A percentile compares a stretch with the other conserved stretches of the same genome.
Conservation (phyloP, 441 rosid genomes). For the Hura crepitans region DNA sequence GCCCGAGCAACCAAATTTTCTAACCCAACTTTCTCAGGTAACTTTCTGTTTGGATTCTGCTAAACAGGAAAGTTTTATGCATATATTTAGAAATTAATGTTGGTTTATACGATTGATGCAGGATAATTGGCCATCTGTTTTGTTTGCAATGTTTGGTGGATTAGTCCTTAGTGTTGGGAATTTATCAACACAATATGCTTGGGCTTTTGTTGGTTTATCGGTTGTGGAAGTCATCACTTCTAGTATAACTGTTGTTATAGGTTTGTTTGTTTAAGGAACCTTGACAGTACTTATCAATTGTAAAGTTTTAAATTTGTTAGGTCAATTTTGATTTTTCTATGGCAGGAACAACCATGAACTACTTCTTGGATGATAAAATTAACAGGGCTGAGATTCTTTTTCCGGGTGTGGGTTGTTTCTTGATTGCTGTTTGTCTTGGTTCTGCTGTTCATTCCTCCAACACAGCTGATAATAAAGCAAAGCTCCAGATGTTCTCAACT, state of each 20-base stretch:
- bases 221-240: conserved; percentile 64
- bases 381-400: too few relatives aligned
- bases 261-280: conserved; percentile 24
- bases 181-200: conserved; percentile 79
- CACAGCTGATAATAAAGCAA: too few relatives aligned
- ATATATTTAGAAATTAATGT: not conserved
- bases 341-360: too few relatives aligned
- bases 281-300: too few relatives aligned
- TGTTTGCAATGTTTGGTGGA: conserved; percentile 85
- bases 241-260: conserved; percentile 75
- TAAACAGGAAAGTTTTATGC: not conserved
- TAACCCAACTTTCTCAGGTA: conserved; percentile 63
- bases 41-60: conserved; percentile 11
- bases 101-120: conserved; percentile 27
- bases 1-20: conserved; percentile 52
- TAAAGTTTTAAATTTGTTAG: too few relatives aligned
- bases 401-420: too few relatives aligned
- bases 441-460: too few relatives aligned
- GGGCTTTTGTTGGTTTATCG: conserved; percentile 82
- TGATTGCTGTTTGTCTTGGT: too few relatives aligned
- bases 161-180: conserved; percentile 72
- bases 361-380: too few relatives aligned
- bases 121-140: conserved; percentile 79
- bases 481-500: too few relatives aligned
- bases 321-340: too few relatives aligned